Conservation (phyloP, 1,284 basidiomycete genomes). For the Ceratobasidium sp. region DNA sequence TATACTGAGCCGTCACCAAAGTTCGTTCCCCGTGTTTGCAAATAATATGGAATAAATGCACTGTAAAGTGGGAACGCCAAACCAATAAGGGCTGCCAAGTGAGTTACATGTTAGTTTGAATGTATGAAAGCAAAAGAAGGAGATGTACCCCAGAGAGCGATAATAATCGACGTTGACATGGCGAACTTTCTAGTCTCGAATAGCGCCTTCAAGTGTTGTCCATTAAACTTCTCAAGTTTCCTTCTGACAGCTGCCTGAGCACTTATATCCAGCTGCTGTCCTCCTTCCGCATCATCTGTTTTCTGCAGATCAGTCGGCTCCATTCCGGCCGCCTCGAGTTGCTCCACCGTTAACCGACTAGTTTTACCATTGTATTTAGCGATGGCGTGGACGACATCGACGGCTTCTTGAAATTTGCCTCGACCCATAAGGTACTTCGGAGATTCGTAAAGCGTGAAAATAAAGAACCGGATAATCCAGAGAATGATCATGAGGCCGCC, state of each 20-base stretch:
- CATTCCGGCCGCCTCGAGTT: conserved; percentile 59
- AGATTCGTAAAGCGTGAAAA: conserved; percentile 81
- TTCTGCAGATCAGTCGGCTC: conserved; percentile 24
- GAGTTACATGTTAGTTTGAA: background rate
- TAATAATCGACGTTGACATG: conserved; percentile 72
- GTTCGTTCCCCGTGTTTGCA: conserved; percentile 72
- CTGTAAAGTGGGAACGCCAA: conserved; percentile 82
- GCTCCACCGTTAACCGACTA: conserved; percentile 65
- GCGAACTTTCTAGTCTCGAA: conserved; percentile 75
- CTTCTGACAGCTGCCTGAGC: conserved; percentile 63
- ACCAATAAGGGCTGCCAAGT: conserved; percentile 74
- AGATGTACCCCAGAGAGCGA: conserved; percentile 71
- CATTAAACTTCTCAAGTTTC: conserved; percentile 64
- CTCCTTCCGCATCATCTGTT: conserved; percentile 52
- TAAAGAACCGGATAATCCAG: conserved; percentile 77
- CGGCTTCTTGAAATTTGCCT: conserved; percentile 78
- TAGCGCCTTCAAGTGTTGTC: conserved; percentile 67
- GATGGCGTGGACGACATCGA: conserved; percentile 76
- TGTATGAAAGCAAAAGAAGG: background rate
- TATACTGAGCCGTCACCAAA: conserved; percentile 74
- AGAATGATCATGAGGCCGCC: conserved; percentile 74
- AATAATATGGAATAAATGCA: conserved; percentile 73
- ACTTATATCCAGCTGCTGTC: conserved; percentile 61
- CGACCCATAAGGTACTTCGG: conserved; percentile 82
- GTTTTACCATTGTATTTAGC: conserved; percentile 76